These are phyloP conservation scores for Boletus speciosus DNA, from an alignment of 768 basidiomycete species.

Conservation along the genomic window DNA sequence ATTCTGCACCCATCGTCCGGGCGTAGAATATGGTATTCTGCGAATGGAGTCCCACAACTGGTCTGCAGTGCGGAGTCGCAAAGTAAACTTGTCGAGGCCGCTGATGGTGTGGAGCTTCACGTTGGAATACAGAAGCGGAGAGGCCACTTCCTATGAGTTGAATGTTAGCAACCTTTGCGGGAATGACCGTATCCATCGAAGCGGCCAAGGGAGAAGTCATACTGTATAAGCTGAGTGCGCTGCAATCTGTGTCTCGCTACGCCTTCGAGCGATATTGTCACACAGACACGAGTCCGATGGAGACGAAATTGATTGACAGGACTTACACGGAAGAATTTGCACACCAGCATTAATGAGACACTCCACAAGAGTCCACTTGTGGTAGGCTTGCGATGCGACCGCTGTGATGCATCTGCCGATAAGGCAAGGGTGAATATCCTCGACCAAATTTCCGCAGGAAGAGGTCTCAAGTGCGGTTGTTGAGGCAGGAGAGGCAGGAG, in stretches of 20 bases:
- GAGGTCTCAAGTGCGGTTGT: conserved; percentile 45
- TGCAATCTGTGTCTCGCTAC: background rate
- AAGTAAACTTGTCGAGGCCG: conserved; percentile 54
- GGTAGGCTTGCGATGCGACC: conserved; percentile 4
- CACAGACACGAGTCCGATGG: background rate
- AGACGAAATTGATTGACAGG: background rate
- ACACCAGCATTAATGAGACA: conserved; percentile 35
- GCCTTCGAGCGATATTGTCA: conserved; percentile 1
- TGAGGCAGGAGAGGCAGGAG: conserved; percentile 68
- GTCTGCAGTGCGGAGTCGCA: conserved; percentile 59
- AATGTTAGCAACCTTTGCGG: conserved; percentile 12
- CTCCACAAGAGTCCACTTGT: conserved; percentile 11
- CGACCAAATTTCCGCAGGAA: conserved; percentile 73
- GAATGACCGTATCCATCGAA: background rate
- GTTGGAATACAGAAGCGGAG: conserved; percentile 64
- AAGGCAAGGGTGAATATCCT: conserved; percentile 48
- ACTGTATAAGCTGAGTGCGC: background rate
- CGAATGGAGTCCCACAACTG: conserved; percentile 85
- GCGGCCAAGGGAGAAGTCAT: background rate
- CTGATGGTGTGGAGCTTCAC: conserved; percentile 43
- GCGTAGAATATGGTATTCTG: conserved; percentile 81
- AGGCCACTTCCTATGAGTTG: conserved; percentile 51
- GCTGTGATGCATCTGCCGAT: conserved; percentile 5
- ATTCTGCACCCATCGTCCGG: conserved; percentile 80
- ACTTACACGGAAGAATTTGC: conserved; percentile 41